A percentile compares a stretch with the other conserved stretches of the same genome.
Evolutionary conservation across 805 yeast species (phyloP).

Genomic region (Lachancea dasiensis): DNA sequence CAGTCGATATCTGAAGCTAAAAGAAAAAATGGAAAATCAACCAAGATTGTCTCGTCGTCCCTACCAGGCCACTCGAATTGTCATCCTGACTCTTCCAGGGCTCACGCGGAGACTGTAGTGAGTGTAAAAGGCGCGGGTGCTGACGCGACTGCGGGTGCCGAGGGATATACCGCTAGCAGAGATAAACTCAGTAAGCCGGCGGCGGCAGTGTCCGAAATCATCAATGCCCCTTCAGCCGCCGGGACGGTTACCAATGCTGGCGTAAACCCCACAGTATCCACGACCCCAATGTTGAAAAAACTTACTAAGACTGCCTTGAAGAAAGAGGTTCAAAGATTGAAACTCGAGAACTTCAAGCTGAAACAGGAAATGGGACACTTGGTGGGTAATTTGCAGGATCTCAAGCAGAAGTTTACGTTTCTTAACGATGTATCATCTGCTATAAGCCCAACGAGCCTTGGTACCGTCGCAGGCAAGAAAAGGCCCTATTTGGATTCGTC

Average conservation of each 20-base stretch:
- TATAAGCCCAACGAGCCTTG: neutral
- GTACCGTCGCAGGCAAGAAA: slow-evolving; percentile 1
- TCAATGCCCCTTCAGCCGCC: neutral
- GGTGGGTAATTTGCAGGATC: slow-evolving; percentile 22
- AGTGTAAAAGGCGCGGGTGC: too few species aligned
- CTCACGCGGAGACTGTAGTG: too few species aligned
- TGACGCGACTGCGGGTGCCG: too few species aligned
- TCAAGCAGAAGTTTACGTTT: slow-evolving; percentile 16
- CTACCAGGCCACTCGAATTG: too few species aligned
- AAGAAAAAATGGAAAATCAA: too few species aligned
- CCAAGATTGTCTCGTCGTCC: too few species aligned
- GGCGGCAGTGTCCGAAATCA: neutral
- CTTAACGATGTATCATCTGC: neutral
- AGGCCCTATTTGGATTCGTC: slow-evolving; percentile 7
- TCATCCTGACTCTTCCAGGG: too few species aligned
- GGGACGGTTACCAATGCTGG: neutral
- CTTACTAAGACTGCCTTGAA: slow-evolving; percentile 17
- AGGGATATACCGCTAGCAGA: too few species aligned
- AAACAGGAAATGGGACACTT: slow-evolving; percentile 23
- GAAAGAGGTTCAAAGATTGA: slow-evolving; percentile 21
- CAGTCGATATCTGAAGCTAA: too few species aligned
- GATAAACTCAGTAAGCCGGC: too few species aligned
- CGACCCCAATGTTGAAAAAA: slow-evolving; percentile 7
- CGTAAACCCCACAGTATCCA: too few species aligned
- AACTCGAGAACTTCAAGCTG: slow-evolving; percentile 21